Conservation (phyloP, 768 basidiomycete genomes). For the Megacollybia marginata region DNA sequence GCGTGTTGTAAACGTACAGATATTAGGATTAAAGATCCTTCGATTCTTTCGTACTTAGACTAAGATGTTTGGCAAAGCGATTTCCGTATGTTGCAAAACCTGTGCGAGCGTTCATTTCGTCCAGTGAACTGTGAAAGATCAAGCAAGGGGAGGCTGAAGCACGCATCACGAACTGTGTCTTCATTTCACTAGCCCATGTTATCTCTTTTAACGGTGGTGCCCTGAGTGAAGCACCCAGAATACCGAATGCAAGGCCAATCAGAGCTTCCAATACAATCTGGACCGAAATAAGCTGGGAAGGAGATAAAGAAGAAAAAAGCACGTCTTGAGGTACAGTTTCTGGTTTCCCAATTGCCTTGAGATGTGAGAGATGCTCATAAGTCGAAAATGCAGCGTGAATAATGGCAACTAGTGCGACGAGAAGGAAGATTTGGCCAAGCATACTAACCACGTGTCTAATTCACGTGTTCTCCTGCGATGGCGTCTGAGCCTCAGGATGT, state of each 20-base stretch:
- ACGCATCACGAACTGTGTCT: slow-evolving; percentile 49
- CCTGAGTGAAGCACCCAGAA: slow-evolving; percentile 65
- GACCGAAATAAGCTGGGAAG: neutral
- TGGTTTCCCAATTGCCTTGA: slow-evolving; percentile 69
- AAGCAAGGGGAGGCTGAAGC: slow-evolving; percentile 1
- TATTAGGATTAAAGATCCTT: neutral
- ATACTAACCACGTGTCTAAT: slow-evolving; percentile 20
- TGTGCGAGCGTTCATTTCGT: slow-evolving; percentile 66
- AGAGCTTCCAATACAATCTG: slow-evolving; percentile 68
- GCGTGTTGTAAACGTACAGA: neutral
- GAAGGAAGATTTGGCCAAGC: slow-evolving; percentile 39
- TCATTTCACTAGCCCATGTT: slow-evolving; percentile 88
- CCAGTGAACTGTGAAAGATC: slow-evolving; percentile 47
- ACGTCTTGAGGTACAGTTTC: slow-evolving; percentile 64
- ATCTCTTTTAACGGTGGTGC: slow-evolving; percentile 70
- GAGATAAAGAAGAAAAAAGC: slow-evolving; percentile 8
- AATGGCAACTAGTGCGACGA: slow-evolving; percentile 37
- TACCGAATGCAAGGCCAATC: slow-evolving; percentile 56
- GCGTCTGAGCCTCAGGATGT: slow-evolving; percentile 52
- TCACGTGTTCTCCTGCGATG: slow-evolving; percentile 69
- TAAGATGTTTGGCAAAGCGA: slow-evolving; percentile 42
- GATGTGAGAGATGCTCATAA: slow-evolving; percentile 71
- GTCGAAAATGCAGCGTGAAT: slow-evolving; percentile 74
- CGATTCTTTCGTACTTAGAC: neutral
- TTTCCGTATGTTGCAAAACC: slow-evolving; percentile 59